Evolutionary conservation across 176 grass and related monocot genomes (phyloP).

Genomic region (Avena eriantha): DNA sequence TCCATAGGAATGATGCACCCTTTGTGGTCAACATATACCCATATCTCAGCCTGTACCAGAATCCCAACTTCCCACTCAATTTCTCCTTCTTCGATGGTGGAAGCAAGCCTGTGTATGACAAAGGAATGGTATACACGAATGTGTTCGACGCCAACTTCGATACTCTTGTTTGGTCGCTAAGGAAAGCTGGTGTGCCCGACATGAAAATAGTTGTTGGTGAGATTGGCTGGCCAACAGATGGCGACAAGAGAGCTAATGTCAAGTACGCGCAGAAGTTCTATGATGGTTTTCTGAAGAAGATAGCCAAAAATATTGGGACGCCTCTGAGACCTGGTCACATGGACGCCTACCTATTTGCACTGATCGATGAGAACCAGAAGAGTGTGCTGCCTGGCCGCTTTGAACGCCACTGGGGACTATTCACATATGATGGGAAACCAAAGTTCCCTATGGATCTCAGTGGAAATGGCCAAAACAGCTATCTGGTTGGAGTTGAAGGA

Average conservation of each 20-base stretch:
- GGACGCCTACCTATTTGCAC: slow-evolving; percentile 77
- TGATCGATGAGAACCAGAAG: slow-evolving; percentile 86
- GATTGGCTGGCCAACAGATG: slow-evolving; percentile 88
- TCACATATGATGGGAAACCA: slow-evolving; percentile 73
- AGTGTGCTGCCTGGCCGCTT: slow-evolving; percentile 82
- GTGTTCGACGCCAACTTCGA: slow-evolving; percentile 89
- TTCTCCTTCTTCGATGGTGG: slow-evolving; percentile 81
- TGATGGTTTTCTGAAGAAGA: slow-evolving; percentile 72
- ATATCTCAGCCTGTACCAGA: slow-evolving; percentile 77
- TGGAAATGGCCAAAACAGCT: slow-evolving; percentile 48
- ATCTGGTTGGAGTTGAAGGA: slow-evolving; percentile 59
- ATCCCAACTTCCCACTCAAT: slow-evolving; percentile 73
- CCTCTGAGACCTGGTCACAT: slow-evolving; percentile 71
- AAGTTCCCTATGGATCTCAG: slow-evolving; percentile 81
- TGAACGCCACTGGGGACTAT: slow-evolving; percentile 80
- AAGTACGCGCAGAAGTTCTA: slow-evolving; percentile 74
- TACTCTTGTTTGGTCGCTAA: slow-evolving; percentile 83
- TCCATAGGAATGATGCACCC: slow-evolving; percentile 71
- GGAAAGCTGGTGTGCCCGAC: slow-evolving; percentile 72
- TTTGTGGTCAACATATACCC: slow-evolving; percentile 91
- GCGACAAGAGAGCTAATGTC: slow-evolving; percentile 69
- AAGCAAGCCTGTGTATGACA: slow-evolving; percentile 62
- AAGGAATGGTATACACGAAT: slow-evolving; percentile 73
- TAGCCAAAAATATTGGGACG: slow-evolving; percentile 61
- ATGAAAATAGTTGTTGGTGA: slow-evolving; percentile 86